Percentiles rank a stretch among this genome's conserved stretches.
Conservation (phyloP, 2,329 filamentous ascomycete genomes). For the Leptographium radiaticola region DNA sequence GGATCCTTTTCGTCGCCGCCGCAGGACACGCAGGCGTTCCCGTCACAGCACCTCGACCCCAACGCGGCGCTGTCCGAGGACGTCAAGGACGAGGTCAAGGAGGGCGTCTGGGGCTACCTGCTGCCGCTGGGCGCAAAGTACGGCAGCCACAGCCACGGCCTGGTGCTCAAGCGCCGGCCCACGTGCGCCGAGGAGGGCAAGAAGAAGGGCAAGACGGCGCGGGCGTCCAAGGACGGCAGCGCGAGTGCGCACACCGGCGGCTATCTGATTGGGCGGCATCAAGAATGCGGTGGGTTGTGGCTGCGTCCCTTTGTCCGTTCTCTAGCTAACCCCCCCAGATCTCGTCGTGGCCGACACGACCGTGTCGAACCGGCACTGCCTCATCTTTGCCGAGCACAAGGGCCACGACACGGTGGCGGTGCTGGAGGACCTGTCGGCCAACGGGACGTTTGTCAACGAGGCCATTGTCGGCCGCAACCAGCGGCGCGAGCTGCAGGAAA, state of each 20-base stretch:
- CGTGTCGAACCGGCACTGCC: constrained; percentile 75
- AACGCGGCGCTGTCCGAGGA: constrained; percentile 63
- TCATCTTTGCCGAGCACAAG: constrained; percentile 24
- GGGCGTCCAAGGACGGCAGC: constrained; percentile 42
- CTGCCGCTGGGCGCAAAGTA: constrained; percentile 65
- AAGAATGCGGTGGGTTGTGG: constrained; percentile 67
- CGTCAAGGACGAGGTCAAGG: constrained; percentile 67
- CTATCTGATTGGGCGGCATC: constrained; percentile 84
- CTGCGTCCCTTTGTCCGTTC: neutral
- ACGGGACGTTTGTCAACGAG: constrained; percentile 94
- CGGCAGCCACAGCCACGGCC: constrained; percentile 51
- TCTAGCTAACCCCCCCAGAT: constrained; percentile 33
- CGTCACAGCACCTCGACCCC: constrained; percentile 68
- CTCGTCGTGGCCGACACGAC: constrained; percentile 62
- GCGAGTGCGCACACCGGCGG: constrained; percentile 58
- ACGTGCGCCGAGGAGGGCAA: constrained; percentile 14
- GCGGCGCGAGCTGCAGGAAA: constrained; percentile 72
- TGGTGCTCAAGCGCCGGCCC: constrained; percentile 58
- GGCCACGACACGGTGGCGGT: constrained; percentile 47
- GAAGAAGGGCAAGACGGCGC: constrained; percentile 28
- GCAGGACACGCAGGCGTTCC: constrained; percentile 58
- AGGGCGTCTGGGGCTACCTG: constrained; percentile 87
- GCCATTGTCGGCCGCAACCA: constrained; percentile 85
- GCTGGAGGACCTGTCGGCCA: constrained; percentile 85
- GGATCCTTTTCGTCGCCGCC: constrained; percentile 39